Evolutionary conservation across 139 green algal genomes (phyloP), one percentile per base, ranked within the genome.

Genomic region (Protoeuglena noctilucae): DNA sequence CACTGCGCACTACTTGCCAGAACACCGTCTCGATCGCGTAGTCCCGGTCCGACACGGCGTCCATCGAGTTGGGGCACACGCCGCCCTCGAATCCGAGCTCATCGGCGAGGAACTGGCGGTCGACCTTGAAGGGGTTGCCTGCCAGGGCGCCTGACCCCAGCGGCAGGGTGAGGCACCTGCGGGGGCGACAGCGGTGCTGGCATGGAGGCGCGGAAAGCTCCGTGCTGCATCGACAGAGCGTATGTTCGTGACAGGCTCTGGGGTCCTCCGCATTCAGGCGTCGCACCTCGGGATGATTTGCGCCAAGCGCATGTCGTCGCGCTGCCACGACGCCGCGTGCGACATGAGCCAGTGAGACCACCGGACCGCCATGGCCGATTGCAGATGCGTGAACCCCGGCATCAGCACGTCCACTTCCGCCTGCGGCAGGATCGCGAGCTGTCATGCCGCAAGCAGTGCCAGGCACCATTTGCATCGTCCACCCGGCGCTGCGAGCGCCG

Each of bases 341-440:
- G 72, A 75, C 58, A 98, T 80, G 21, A 99, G 63, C 81, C 88
- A 95, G 69, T 98, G 92, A 53, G 67, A 74, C 82, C 88, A 94
- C 6, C 91, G 80, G 49, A 99, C 84, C 2, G 85, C 86, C 78
- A 89, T 81, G 24, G 89, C 90, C 23, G 79, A 74, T 74, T 99
- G 92, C 48, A 99, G 71, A 74, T 99, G 92, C 0, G 87, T 95
- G 72, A 93, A 95, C 21, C 87, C 85, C 17, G 87, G 87, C 87
- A 95, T 93, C 24, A 95, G 67, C 18, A 93, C 75, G 41, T 94
- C 85, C 27, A 76, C 73, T 59, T 95, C 86, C 4, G 64, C 68
- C 68, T 89, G 85, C 12, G n/a, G n/a, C n/a, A n/a, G n/a, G n/a
- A n/a, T n/a, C n/a, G n/a, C n/a, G 46, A 16, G 9, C 46, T 52